Conservation (phyloP, 305 asterid species). For the Caryopteris hybrid region DNA sequence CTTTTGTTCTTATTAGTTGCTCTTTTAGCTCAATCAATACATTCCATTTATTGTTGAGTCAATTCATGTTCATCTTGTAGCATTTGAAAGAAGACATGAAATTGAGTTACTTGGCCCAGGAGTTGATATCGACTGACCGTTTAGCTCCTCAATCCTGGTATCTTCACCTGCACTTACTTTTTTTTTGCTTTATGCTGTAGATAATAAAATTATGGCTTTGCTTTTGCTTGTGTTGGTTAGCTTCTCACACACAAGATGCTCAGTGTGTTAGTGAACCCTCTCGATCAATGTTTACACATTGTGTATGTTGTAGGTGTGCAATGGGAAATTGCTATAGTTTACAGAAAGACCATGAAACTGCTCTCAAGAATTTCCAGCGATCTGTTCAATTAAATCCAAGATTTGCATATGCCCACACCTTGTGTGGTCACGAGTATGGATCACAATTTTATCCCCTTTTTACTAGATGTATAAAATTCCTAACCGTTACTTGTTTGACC, state of each 20-base stretch:
- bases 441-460: background rate
- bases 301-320: constrained; percentile 55
- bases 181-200: background rate
- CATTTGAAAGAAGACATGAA: constrained; percentile 98
- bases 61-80: constrained; percentile 34
- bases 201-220: no score
- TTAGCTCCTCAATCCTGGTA: constrained; percentile 98
- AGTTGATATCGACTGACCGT: constrained; percentile 88
- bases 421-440: constrained; percentile 93
- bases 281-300: constrained; percentile 6
- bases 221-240: background rate
- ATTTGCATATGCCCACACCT: constrained; percentile 95
- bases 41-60: constrained; percentile 9
- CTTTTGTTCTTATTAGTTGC: constrained; percentile 14
- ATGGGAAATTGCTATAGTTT: constrained; percentile 97
- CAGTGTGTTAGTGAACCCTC: background rate
- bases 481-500: background rate
- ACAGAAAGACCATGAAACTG: constrained; percentile 97
- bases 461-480: constrained; percentile 1
- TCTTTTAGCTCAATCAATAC: constrained; percentile 16
- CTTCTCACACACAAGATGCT: constrained; percentile 1
- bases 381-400: constrained; percentile 89
- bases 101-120: constrained; percentile 95
- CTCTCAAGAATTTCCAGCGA: constrained; percentile 91
- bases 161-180: constrained; percentile 5